These are phyloP conservation scores for Aureobasidium subglaciale DNA, from an alignment of 2,329 filamentous ascomycete genomes.

Conservation along the genomic window DNA sequence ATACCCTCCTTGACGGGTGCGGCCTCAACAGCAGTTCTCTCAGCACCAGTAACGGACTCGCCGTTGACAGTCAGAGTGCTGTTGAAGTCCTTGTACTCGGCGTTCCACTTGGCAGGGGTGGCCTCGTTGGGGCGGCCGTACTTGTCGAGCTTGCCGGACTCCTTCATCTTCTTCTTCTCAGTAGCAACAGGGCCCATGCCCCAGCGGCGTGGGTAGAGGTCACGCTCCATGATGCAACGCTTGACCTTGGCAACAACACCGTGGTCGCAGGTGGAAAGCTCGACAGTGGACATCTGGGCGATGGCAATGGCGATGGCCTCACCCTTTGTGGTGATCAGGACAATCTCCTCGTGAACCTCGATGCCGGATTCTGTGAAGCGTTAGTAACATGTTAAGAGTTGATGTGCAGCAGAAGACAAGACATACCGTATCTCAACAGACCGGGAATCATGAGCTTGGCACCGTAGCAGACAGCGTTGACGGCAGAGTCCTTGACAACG, in stretches of 20 bases:
- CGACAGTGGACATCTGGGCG: constrained; percentile 95
- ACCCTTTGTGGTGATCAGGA: constrained; percentile 98
- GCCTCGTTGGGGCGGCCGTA: constrained; percentile 86
- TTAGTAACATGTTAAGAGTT: constrained; percentile 18
- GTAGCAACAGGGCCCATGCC: constrained; percentile 85
- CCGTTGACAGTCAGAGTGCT: constrained; percentile 37
- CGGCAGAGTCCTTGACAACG: constrained; percentile 92
- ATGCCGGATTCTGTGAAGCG: constrained; percentile 65
- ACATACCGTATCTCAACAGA: constrained; percentile 78
- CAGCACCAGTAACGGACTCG: constrained; percentile 21
- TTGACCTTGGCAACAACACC: constrained; percentile 98
- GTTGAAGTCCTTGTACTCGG: constrained; percentile 86
- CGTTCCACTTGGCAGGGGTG: constrained; percentile 88
- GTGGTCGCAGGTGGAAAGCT: constrained; percentile 94
- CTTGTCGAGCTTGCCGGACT: constrained; percentile 96
- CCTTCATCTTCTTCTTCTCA: constrained; percentile 99
- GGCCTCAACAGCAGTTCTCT: constrained; percentile 28
- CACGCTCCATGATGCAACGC: constrained; percentile 99
- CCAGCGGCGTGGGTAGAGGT: constrained; percentile 95
- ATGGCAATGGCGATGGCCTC: constrained; percentile 96
- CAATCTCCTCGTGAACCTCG: constrained; percentile 91
- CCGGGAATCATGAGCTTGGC: constrained; percentile 98
- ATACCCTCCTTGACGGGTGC: constrained; percentile 30
- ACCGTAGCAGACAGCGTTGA: constrained; percentile 97
- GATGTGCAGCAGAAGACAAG: not conserved